Base-by-base conservation (phyloP, 495 filamentous ascomycete genomes). In the Aspergillus campestris region DNA sequence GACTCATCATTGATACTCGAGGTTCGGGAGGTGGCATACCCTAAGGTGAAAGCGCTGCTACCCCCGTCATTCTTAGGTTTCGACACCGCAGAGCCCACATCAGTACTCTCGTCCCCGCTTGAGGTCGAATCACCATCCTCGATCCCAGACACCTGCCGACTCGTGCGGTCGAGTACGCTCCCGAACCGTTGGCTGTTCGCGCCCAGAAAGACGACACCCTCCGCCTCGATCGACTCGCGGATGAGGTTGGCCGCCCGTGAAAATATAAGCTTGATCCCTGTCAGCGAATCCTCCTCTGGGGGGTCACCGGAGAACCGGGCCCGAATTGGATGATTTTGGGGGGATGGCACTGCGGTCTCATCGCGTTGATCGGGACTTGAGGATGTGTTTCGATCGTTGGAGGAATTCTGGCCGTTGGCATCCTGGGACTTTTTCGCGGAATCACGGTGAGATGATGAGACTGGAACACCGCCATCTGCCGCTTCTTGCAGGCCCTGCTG, bases 191-290 rank as follows among this genome's bases (percentile, higher is more conserved):
- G 34, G 14, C 47, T 45, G 15, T 64, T 65, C 0, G 74, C 73
- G 56, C 79, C 74, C 7, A 74, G 53, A 40, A 74, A 79, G 3
- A 74, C 42, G 1, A 72, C 68, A 0, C 75, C 77, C n/a, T 77
- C 74, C 0, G 69, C 67, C 8, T 69, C 68, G 30, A 77, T 66
- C 1, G 72, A 66, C 46, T 78, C 70, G 18, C 75, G 59, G 32
- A 77, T 70, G 34, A 78, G 55, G 34, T 69, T 70, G 15, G 68
- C 63, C 11, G 76, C 75, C 14, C 66, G 63, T 5, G 50, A 49
- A 34, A 56, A 61, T 1, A 56, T 38, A 2, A 32, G 27, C 29
- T 47, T 52, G 9, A 52, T 45, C 9, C 45, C 24, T n/a, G 28
- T 40, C 0, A 42, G 28, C 3, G 46, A 10, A 7, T 15, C 10